Evolutionary conservation across 176 grass and related monocot genomes (phyloP).

Genomic region (Cocos nucifera): DNA sequence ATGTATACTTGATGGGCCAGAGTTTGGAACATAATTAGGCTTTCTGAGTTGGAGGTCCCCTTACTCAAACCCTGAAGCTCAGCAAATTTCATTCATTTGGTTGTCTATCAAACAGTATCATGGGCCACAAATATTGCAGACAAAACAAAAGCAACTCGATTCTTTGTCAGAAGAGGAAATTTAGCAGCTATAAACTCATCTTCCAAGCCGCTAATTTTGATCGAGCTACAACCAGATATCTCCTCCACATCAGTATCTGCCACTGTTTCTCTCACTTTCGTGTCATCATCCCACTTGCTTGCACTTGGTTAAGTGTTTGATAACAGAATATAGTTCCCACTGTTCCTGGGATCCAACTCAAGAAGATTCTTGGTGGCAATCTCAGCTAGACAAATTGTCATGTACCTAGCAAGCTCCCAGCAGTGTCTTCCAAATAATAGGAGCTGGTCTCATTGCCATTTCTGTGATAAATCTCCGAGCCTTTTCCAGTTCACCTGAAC

Average conservation of each 20-base stretch:
- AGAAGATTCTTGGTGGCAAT: conserved; percentile 29
- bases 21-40: too few relatives aligned
- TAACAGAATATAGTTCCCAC: conserved; percentile 24
- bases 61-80: too few relatives aligned
- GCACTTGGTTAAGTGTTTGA: conserved; percentile 35
- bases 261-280: conserved; percentile 26
- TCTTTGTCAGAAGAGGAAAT: not conserved
- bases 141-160: too few relatives aligned
- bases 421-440: conserved; percentile 45
- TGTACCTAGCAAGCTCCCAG: conserved; percentile 32
- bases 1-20: too few relatives aligned
- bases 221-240: conserved; percentile 27
- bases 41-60: too few relatives aligned
- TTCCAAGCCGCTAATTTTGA: conserved; percentile 2
- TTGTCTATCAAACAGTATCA: too few relatives aligned
- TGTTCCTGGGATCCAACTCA: conserved; percentile 28
- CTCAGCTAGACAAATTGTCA: conserved; percentile 30
- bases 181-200: not conserved
- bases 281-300: conserved; percentile 31
- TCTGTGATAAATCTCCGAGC: conserved; percentile 28
- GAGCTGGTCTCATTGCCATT: conserved; percentile 28
- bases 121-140: too few relatives aligned
- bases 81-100: too few relatives aligned
- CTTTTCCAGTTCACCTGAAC: conserved; percentile 27
- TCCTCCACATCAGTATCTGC: conserved; percentile 20